phyloP scores from a whole-genome alignment of 2,329 filamentous ascomycete genomes.

The Capronia coronata region DNA sequence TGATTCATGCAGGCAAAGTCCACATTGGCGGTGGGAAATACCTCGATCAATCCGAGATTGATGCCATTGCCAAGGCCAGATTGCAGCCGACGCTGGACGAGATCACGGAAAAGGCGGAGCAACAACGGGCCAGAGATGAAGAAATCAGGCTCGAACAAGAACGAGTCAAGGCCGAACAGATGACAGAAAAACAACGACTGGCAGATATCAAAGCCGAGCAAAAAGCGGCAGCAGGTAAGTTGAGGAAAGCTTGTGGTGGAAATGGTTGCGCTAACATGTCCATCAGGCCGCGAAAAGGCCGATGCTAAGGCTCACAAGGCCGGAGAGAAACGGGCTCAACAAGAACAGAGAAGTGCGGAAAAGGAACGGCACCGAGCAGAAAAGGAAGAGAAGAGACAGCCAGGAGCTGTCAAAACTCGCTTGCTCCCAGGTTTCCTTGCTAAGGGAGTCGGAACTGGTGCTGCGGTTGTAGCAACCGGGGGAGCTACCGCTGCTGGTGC shows the following conservation, averaged over 20 bases:
- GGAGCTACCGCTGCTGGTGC: conserved; percentile 8
- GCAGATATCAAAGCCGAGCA: conserved; percentile 34
- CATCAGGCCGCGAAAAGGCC: conserved; percentile 24
- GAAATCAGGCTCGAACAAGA: conserved; percentile 59
- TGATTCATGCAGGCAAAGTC: conserved; percentile 51
- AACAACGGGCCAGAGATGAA: conserved; percentile 60
- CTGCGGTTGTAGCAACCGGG: not conserved
- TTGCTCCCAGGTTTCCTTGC: conserved; percentile 16
- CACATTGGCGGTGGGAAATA: conserved; percentile 76
- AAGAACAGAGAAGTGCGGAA: conserved; percentile 22
- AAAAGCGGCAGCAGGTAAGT: conserved; percentile 41
- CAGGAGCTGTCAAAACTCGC: conserved; percentile 13
- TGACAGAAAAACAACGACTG: conserved; percentile 36
- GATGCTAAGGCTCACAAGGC: conserved; percentile 23
- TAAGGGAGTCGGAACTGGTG: conserved; percentile 3
- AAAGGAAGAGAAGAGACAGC: conserved; percentile 22
- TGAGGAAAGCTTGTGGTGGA: not conserved
- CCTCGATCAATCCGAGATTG: conserved; percentile 69
- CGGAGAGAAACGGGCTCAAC: conserved; percentile 24
- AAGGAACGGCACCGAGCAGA: conserved; percentile 16
- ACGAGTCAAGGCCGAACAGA: conserved; percentile 55
- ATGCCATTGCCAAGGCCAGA: conserved; percentile 68
- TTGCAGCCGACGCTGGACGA: conserved; percentile 81
- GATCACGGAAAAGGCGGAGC: conserved; percentile 71
- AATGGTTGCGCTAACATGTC: conserved; percentile 8